Conservation (phyloP, 805 yeast species). For the Starmerella vitae region DNA sequence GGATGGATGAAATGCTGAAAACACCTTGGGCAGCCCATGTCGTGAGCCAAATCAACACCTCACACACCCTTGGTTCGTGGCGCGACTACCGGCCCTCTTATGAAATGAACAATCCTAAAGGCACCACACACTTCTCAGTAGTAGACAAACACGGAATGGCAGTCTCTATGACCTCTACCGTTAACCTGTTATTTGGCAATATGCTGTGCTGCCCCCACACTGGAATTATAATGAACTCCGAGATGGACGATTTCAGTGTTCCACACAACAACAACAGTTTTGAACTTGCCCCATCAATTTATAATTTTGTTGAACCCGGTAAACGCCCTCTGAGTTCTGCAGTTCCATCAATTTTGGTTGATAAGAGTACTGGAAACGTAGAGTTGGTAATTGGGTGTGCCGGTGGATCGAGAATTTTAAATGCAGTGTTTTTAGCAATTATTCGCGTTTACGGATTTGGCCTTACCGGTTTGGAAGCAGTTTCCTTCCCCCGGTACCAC, state of each 20-base stretch:
- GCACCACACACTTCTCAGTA: constrained; percentile 78
- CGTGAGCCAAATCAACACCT: constrained; percentile 38
- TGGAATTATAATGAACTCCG: constrained; percentile 72
- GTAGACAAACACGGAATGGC: constrained; percentile 66
- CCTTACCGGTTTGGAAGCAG: constrained; percentile 47
- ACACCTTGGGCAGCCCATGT: constrained; percentile 47
- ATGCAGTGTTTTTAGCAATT: constrained; percentile 71
- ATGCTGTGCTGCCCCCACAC: constrained; percentile 66
- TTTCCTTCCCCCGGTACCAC: constrained; percentile 72
- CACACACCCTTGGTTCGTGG: constrained; percentile 48
- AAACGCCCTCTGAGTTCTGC: constrained; percentile 78
- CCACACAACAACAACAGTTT: constrained; percentile 62
- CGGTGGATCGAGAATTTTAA: constrained; percentile 80
- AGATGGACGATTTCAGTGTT: constrained; percentile 88
- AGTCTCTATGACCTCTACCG: constrained; percentile 77
- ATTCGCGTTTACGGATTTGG: constrained; percentile 48
- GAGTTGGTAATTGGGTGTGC: constrained; percentile 80
- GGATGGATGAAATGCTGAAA: constrained; percentile 36
- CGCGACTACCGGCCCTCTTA: constrained; percentile 64
- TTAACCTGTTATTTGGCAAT: constrained; percentile 74
- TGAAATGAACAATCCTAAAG: constrained; percentile 68
- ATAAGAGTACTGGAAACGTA: constrained; percentile 25
- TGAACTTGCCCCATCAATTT: constrained; percentile 65
- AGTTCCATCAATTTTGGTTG: constrained; percentile 53
- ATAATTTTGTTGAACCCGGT: constrained; percentile 59